Evolutionary conservation across 1,284 basidiomycete genomes (phyloP), one percentile per base, ranked within the genome.

Genomic region (Somion occarium): DNA sequence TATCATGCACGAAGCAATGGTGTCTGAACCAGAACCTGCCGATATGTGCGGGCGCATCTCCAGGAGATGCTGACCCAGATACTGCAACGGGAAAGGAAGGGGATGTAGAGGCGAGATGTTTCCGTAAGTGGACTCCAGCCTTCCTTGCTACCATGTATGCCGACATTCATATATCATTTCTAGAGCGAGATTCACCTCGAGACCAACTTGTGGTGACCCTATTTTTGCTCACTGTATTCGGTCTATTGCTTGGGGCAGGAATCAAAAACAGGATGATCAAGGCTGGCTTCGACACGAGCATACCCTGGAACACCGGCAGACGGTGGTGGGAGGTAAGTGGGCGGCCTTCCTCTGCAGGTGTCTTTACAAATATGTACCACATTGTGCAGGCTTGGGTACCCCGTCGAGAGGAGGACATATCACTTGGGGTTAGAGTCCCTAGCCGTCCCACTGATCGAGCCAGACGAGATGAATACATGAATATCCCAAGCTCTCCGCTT

Each of bases 1-100:
- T 93, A 20, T 88, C 88, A 4, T 98, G 94, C 67, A 97, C 93
- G 9, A 91, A 93, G 61, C 89, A 94, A 65, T 98, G 93, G 86
- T 98, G 94, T 70, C 73, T 95, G 48, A 93, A 96, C 63, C 94
- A 93, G 69, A 93, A 94, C 64, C 76, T 97, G 25, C 72, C 79
- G 5, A 95, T 93, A 48, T 97, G 94, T 64, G 76, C 81, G 48
- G 90, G 88, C 41, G 94, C 94, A 27, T 78, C 85, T 48, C 71
- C 93, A 30, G 93, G 92, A 24, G 88, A 93, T 61, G 85, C 89
- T 34, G 83, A 98, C 69, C 88, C 86, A 20, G 93, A 98, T 68
- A 93, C 88, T 19, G 93, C 89, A 5, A 95, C 93, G 1, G 94
- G 94, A n/a, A 93, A 92, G 62, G 94, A 96, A 66, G 93, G 93